These are phyloP conservation scores for Rhizophora apiculata DNA, from an alignment of 345 rosid genomes.

Conservation along the genomic window DNA sequence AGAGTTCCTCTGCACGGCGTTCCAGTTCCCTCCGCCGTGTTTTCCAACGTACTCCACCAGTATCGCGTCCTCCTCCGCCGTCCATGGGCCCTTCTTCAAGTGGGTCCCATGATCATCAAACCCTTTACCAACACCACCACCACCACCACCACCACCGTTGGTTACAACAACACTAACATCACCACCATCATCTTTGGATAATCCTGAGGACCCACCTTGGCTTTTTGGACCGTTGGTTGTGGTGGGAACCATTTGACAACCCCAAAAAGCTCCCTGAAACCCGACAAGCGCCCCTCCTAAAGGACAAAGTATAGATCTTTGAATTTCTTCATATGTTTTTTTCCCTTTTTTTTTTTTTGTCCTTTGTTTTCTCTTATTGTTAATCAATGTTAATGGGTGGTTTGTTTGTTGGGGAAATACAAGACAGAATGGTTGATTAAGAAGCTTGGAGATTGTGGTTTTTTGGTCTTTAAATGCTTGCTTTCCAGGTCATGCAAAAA, in stretches of 20 bases:
- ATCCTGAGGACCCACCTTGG: background rate
- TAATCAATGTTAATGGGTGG: background rate
- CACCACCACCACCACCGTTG: background rate
- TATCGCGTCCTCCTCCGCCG: constrained; percentile 27
- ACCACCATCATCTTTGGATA: background rate
- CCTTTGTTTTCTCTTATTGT: background rate
- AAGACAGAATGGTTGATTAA: background rate
- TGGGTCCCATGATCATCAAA: background rate
- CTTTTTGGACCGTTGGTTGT: background rate
- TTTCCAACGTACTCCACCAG: constrained; percentile 24
- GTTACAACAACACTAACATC: background rate
- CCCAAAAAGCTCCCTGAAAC: background rate
- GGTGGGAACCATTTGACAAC: constrained; percentile 2
- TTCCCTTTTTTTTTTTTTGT: background rate
- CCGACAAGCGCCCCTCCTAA: background rate
- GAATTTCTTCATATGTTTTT: background rate
- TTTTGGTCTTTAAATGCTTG: background rate
- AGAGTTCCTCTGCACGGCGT: constrained; percentile 22
- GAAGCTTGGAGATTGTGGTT: background rate
- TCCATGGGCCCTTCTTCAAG: constrained; percentile 32
- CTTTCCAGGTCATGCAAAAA: background rate
- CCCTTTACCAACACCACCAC: background rate
- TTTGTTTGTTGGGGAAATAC: background rate
- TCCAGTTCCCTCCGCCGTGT: constrained; percentile 35
- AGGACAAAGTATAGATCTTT: background rate